Percentiles rank a stretch among this genome's conserved stretches.
phyloP scores from a whole-genome alignment of 176 grass and related monocot genomes.

The Eleusine indica region DNA sequence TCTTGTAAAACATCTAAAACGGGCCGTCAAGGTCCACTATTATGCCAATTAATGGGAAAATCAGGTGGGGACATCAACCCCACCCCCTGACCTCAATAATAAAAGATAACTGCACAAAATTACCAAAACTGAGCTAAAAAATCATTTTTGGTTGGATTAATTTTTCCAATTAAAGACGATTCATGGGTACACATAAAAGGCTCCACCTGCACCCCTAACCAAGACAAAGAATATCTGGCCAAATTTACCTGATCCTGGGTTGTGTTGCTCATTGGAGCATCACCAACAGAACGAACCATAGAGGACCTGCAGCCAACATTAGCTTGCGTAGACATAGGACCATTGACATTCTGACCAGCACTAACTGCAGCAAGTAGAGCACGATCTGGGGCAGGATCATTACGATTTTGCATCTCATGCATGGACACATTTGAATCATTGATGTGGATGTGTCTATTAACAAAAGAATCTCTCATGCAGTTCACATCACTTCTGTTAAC shows the following conservation, averaged over 20 bases:
- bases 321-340: conserved; percentile 45
- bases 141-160: too few species aligned
- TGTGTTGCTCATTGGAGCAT: conserved; percentile 55
- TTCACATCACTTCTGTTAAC: conserved; percentile 49
- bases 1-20: background rate
- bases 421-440: conserved; percentile 42
- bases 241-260: conserved; percentile 81
- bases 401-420: conserved; percentile 56
- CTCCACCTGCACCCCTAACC: background rate
- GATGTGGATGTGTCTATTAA: conserved; percentile 42
- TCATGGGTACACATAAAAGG: background rate
- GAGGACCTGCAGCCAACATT: conserved; percentile 56
- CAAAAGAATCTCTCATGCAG: conserved; percentile 41
- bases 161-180: background rate
- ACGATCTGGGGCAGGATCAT: conserved; percentile 27
- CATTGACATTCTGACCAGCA: conserved; percentile 46
- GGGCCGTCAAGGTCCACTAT: background rate
- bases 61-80: background rate
- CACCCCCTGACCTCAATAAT: background rate
- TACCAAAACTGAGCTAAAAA: too few species aligned
- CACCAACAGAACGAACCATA: conserved; percentile 56
- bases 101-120: background rate
- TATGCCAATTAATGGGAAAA: background rate
- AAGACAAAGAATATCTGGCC: conserved; percentile 10
- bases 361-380: conserved; percentile 33